Conservation (phyloP, 345 rosid genomes). For the Carallia brachiata region DNA sequence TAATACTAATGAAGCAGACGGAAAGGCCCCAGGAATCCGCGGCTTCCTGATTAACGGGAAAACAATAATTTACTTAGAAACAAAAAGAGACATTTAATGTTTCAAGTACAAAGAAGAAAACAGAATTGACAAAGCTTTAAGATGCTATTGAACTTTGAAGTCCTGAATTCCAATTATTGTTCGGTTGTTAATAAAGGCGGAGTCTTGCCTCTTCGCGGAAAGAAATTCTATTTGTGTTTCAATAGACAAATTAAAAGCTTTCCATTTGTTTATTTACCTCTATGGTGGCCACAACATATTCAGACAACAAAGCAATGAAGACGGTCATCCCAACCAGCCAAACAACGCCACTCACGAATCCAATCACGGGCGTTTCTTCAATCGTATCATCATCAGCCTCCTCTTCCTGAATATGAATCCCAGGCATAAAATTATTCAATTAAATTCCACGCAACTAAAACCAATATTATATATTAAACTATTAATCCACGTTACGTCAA, state of each 20-base stretch:
- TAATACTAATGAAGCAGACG: slow-evolving; percentile 80
- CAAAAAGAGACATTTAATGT: neutral
- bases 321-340: slow-evolving; percentile 89
- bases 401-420: slow-evolving; percentile 36
- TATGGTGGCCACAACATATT: slow-evolving; percentile 76
- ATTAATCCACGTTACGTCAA: neutral
- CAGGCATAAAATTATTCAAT: neutral
- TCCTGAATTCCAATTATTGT: no score
- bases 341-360: slow-evolving; percentile 75
- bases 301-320: slow-evolving; percentile 67
- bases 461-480: no score
- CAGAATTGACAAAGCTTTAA: no score
- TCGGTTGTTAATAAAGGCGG: no score
- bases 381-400: slow-evolving; percentile 36
- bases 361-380: slow-evolving; percentile 64
- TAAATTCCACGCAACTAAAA: neutral
- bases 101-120: neutral
- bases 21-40: slow-evolving; percentile 89
- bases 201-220: no score
- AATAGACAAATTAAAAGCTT: no score
- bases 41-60: slow-evolving; percentile 43
- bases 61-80: neutral
- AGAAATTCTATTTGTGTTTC: no score
- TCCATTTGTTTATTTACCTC: slow-evolving; percentile 43
- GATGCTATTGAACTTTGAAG: no score